phyloP scores from a whole-genome alignment of 257 asterid species.

The Thymus quinquecostatus region DNA sequence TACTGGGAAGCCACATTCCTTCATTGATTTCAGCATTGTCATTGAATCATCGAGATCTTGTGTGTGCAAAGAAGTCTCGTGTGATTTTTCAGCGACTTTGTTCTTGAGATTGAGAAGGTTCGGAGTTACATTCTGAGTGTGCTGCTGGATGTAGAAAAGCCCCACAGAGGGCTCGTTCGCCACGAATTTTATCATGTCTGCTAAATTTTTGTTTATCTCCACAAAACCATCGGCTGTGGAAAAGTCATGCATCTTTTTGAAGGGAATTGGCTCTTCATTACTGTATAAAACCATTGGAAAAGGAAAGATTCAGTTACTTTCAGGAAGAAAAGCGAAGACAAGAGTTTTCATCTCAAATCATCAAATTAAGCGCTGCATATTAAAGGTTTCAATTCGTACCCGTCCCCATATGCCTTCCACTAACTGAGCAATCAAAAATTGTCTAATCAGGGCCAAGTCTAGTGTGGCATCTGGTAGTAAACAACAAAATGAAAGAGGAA shows the following conservation, averaged over 20 bases:
- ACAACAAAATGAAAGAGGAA: not conserved
- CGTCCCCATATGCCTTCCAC: not conserved
- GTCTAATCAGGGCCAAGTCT: not conserved
- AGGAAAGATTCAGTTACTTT: not conserved
- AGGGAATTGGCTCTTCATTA: conserved; percentile 76
- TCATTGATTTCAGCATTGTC: conserved; percentile 68
- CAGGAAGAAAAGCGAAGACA: conserved; percentile 1
- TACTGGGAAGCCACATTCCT: conserved; percentile 75
- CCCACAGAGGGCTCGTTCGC: conserved; percentile 99
- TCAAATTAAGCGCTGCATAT: not conserved
- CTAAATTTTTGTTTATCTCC: conserved; percentile 76
- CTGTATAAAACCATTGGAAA: conserved; percentile 40
- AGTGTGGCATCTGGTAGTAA: not conserved
- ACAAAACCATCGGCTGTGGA: conserved; percentile 84
- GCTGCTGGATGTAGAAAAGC: conserved; percentile 91
- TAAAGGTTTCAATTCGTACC: not conserved
- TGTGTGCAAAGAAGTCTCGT: conserved; percentile 61
- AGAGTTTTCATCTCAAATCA: not conserved
- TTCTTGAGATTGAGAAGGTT: conserved; percentile 75
- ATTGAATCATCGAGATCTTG: conserved; percentile 91
- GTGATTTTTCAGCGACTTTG: conserved; percentile 60
- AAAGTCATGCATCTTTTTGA: conserved; percentile 77
- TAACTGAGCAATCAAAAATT: not conserved
- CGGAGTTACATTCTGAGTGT: conserved; percentile 67
- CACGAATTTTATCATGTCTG: conserved; percentile 81